phyloP scores from a whole-genome alignment of 306 rosid genomes.

The Hippophae rhamnoides region DNA sequence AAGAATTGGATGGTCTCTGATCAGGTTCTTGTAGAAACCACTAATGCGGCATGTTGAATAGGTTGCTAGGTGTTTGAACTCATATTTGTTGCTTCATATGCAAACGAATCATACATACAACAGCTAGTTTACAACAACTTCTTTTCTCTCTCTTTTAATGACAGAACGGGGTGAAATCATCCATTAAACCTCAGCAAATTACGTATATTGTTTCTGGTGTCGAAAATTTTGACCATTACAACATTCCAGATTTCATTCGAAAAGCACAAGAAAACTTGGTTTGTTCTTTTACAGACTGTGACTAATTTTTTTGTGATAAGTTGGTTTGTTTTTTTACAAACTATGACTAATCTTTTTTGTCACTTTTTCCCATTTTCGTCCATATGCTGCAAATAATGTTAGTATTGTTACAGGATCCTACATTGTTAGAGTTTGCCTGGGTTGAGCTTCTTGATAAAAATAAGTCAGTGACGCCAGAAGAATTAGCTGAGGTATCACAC shows the following conservation, averaged over 20 bases:
- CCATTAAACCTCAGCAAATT: slow-evolving; percentile 88
- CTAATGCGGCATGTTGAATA: slow-evolving; percentile 74
- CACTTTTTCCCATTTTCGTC: background rate
- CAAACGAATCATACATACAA: background rate
- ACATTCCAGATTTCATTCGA: slow-evolving; percentile 52
- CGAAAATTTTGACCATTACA: slow-evolving; percentile 60
- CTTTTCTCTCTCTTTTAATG: slow-evolving; percentile 8
- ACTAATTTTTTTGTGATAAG: background rate
- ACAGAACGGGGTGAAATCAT: slow-evolving; percentile 78
- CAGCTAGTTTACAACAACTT: slow-evolving; percentile 16
- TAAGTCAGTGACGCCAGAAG: slow-evolving; percentile 70
- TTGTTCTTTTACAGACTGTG: slow-evolving; percentile 27
- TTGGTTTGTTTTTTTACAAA: background rate
- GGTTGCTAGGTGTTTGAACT: slow-evolving; percentile 80
- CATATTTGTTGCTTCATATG: slow-evolving; percentile 17
- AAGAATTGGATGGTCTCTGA: slow-evolving; percentile 99
- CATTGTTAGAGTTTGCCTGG: slow-evolving; percentile 94
- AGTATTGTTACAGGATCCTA: slow-evolving; percentile 52
- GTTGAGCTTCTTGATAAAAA: slow-evolving; percentile 83
- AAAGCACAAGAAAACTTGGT: slow-evolving; percentile 73
- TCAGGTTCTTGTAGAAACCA: slow-evolving; percentile 91
- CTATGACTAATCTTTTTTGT: background rate
- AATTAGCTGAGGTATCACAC: slow-evolving; percentile 68
- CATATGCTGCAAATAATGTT: slow-evolving; percentile 4
- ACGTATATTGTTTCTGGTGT: slow-evolving; percentile 87